phyloP scores from a whole-genome alignment of 345 rosid species.

The Kandelia obovata region DNA sequence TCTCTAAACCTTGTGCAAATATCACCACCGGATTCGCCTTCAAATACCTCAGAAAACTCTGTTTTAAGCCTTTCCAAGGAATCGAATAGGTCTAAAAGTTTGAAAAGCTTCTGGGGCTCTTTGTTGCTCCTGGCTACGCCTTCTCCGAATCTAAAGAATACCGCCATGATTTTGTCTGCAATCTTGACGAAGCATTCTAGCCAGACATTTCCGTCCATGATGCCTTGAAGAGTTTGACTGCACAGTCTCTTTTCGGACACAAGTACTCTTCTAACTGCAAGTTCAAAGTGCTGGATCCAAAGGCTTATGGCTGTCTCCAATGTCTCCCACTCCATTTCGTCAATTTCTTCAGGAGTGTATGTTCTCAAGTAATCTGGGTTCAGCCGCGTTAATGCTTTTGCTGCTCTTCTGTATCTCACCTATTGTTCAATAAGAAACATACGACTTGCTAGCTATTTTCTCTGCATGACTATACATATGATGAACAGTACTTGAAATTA shows the following conservation, averaged over 20 bases:
- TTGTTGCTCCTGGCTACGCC: conserved; percentile 59
- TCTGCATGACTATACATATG: background rate
- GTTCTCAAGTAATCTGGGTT: conserved; percentile 51
- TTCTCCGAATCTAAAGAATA: conserved; percentile 64
- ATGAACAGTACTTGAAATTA: no score
- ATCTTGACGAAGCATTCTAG: conserved; percentile 58
- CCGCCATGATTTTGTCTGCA: conserved; percentile 65
- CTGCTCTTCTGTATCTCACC: conserved; percentile 61
- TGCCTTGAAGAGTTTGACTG: conserved; percentile 39
- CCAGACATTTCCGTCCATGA: conserved; percentile 50
- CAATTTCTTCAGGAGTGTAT: conserved; percentile 55
- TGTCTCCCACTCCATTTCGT: conserved; percentile 57
- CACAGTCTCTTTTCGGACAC: conserved; percentile 54
- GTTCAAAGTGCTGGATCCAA: conserved; percentile 56
- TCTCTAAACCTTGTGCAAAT: conserved; percentile 53
- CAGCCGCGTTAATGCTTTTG: conserved; percentile 55
- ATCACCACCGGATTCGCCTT: conserved; percentile 60
- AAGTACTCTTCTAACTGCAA: conserved; percentile 44
- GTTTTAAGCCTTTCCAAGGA: conserved; percentile 47
- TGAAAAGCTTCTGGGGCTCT: conserved; percentile 66
- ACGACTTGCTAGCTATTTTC: background rate
- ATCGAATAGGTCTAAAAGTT: conserved; percentile 61
- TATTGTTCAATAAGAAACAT: conserved; percentile 18
- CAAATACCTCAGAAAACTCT: conserved; percentile 43
- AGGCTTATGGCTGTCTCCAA: conserved; percentile 56